Base-by-base conservation (phyloP, 2,329 filamentous ascomycete genomes). In the Fusarium mundagurra region DNA sequence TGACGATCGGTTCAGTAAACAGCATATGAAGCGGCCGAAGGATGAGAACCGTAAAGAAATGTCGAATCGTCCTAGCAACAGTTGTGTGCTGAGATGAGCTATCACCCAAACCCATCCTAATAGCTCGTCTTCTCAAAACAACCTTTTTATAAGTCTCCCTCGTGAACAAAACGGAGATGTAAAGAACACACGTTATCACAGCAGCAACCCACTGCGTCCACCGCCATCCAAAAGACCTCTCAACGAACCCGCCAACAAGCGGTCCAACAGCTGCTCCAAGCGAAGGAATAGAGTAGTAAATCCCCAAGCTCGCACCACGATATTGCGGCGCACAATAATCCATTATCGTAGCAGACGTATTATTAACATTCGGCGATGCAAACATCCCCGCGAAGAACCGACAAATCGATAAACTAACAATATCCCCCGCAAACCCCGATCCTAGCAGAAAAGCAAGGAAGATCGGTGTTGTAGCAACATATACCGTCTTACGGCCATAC, bases 181-280 rank as follows among this genome's bases (percentile, higher is more conserved):
- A 73, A 9, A 73, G 43, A 12, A 41, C 36, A 8, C 60, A 54
- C 0, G 61, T 74, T 6, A 60, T 47, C 10, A 73, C 38, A 6
- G 67, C 61, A 24, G 71, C 71, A 31, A 68, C 39, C 71, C 71
- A 73, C 24, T 73, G 71, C 4, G 71, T 71, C 71, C 71, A 74
- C 18, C 71, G 61, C 71, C 71, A 73, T 3, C 71, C 71, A 7
- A 68, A 27, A 0, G 55, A 43, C 22, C 67, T 43, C 17, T 74
- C 11, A 1, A 73, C 67, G 1, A 74, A 74, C 0, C 71, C 71
- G 0, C 71, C 71, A 2, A 60, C 53, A 0, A 73, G 58, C 1
- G 71, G 67, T 2, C 67, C 71, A n/a, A 72, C 31, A 8, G 71
- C 64, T 6, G 71, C 63, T 5, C 71, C 71, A 6, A 73, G 71